Conservation (phyloP, 2,329 filamentous ascomycete genomes). For the Chalaropsis ovoidea region DNA sequence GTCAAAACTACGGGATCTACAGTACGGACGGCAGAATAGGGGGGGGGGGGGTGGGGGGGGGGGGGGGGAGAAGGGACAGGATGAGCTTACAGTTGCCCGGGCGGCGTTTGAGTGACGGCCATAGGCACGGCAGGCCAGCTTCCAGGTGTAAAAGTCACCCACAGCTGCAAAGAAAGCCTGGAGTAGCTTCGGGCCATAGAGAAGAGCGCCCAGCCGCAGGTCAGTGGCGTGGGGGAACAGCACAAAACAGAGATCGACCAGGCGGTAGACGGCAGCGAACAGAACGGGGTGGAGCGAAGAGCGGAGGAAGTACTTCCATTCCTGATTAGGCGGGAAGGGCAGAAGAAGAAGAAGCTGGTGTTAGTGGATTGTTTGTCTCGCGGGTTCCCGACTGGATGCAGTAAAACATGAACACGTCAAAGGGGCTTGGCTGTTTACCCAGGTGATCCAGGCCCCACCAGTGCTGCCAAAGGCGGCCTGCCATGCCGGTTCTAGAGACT, state of each 20-base stretch:
- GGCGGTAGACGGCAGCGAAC: constrained; percentile 66
- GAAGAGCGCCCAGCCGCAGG: constrained; percentile 52
- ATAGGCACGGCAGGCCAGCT: constrained; percentile 63
- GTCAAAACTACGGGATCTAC: constrained; percentile 22
- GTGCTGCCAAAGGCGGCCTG: constrained; percentile 65
- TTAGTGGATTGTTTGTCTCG: constrained; percentile 3
- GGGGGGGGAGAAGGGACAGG: neutral
- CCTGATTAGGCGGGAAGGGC: constrained; percentile 44
- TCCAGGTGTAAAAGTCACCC: constrained; percentile 82
- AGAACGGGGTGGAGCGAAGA: constrained; percentile 85
- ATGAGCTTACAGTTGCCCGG: constrained; percentile 55
- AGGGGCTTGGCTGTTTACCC: constrained; percentile 51
- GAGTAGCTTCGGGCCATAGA: constrained; percentile 60
- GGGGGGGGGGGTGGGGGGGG: neutral
- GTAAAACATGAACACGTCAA: neutral
- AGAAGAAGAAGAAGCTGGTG: neutral
- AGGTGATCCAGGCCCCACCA: constrained; percentile 86
- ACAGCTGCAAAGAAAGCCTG: constrained; percentile 70
- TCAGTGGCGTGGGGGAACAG: constrained; percentile 42
- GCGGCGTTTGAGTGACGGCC: constrained; percentile 53
- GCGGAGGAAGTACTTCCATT: constrained; percentile 81
- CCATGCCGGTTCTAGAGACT: constrained; percentile 92
- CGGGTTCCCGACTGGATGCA: neutral
- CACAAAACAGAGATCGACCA: constrained; percentile 47
- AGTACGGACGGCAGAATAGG: constrained; percentile 30